A percentile compares a stretch with the other conserved stretches of the same genome.
These are phyloP conservation scores for Scenedesmus sp. DNA, from an alignment of 163 green algal species.

Conservation along the genomic window DNA sequence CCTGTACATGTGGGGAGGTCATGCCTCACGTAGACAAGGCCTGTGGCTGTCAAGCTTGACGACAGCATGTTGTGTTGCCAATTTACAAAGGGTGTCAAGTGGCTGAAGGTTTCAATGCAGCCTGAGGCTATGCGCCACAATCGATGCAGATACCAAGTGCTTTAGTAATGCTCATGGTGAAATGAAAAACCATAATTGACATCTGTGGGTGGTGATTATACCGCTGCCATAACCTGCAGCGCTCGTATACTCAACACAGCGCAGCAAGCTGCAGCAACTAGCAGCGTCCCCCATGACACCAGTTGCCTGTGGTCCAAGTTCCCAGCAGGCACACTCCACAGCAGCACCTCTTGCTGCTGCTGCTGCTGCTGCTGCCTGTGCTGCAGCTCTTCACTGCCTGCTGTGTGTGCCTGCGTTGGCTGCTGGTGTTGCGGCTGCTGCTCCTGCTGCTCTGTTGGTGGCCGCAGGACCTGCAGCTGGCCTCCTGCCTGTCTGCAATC, in stretches of 20 bases:
- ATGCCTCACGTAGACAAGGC: too few species aligned
- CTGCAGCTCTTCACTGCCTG: neutral
- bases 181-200: too few species aligned
- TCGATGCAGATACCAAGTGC: too few species aligned
- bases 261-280: constrained; percentile 22
- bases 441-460: neutral
- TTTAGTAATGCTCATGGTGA: too few species aligned
- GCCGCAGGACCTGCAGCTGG: neutral
- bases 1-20: too few species aligned
- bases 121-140: too few species aligned
- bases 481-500: constrained; percentile 2
- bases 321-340: constrained; percentile 33
- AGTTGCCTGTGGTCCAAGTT: constrained; percentile 16
- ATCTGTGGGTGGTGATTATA: neutral
- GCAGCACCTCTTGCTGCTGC: neutral
- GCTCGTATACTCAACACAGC: neutral
- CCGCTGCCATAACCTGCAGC: neutral
- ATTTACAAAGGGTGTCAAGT: too few species aligned
- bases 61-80: too few species aligned
- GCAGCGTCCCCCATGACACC: constrained; percentile 43
- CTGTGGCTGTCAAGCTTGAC: too few species aligned
- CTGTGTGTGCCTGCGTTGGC: neutral
- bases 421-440: neutral
- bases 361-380: neutral
- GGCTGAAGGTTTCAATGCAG: too few species aligned